Conservation (phyloP, 164 flowering plant genomes). For the Piper betle region DNA sequence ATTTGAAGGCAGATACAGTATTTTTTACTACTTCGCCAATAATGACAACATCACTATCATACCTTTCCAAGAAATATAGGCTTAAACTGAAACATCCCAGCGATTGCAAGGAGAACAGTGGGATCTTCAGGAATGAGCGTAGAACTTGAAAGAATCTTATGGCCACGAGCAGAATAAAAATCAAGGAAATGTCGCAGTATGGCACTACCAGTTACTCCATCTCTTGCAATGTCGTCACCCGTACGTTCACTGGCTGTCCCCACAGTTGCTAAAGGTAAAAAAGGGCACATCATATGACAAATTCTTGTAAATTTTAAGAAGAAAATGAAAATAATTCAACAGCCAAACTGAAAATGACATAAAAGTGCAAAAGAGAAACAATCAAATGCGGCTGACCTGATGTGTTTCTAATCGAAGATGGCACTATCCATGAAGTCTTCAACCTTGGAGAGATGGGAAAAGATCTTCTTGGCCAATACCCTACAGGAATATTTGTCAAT, state of each 20-base stretch:
- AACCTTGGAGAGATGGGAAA: background rate
- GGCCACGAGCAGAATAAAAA: conserved; percentile 87
- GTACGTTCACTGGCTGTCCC: conserved; percentile 8
- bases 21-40: too few relatives aligned
- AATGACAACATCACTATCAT: background rate
- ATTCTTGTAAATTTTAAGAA: too few relatives aligned
- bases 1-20: too few relatives aligned
- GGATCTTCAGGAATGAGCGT: conserved; percentile 99
- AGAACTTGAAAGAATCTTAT: conserved; percentile 80
- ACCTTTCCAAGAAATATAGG: conserved; percentile 97
- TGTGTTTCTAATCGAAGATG: conserved; percentile 16
- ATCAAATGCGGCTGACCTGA: conserved; percentile 25
- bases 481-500: too few relatives aligned
- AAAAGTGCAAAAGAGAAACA: background rate
- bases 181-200: conserved; percentile 70
- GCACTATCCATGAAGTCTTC: conserved; percentile 8
- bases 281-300: too few relatives aligned
- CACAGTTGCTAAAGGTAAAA: too few relatives aligned
- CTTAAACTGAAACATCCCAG: conserved; percentile 98
- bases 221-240: conserved; percentile 38
- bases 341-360: too few relatives aligned
- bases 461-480: background rate
- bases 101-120: conserved; percentile 83
- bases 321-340: too few relatives aligned
- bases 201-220: conserved; percentile 54